phyloP scores from a whole-genome alignment of 805 yeast genomes.

The Danielia reshetovae region DNA sequence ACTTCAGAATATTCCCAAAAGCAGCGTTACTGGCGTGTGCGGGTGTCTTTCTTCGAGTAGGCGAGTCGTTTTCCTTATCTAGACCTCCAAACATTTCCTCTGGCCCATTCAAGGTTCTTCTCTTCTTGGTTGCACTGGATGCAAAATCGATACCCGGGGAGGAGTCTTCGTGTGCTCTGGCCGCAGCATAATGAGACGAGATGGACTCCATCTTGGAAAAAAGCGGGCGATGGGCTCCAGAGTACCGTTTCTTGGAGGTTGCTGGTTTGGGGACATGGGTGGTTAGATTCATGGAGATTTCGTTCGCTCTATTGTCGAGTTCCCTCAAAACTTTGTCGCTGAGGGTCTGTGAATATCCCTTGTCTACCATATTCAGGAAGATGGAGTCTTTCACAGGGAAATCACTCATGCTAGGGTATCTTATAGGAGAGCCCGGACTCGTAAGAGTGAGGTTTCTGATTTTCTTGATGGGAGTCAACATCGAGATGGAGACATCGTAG shows the following conservation, averaged over 20 bases:
- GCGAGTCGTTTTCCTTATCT: conserved; percentile 12
- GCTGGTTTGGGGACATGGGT: conserved; percentile 2
- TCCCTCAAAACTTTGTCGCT: conserved; percentile 15
- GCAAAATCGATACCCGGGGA: conserved; percentile 2
- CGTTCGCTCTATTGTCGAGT: conserved; percentile 17
- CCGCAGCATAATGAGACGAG: conserved; percentile 44
- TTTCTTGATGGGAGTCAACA: conserved; percentile 38
- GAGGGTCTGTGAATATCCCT: conserved; percentile 17
- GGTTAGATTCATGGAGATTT: conserved; percentile 9
- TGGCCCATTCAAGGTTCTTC: conserved; percentile 38
- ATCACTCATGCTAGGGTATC: conserved; percentile 15
- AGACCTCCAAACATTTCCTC: conserved; percentile 27
- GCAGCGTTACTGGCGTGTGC: too few relatives aligned
- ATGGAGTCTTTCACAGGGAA: conserved; percentile 8
- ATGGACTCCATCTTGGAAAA: conserved; percentile 47
- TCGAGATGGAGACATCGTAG: conserved; percentile 9
- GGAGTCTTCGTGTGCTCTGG: conserved; percentile 7
- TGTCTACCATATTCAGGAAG: conserved; percentile 13
- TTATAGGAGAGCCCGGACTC: conserved; percentile 24
- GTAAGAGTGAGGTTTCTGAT: conserved; percentile 29
- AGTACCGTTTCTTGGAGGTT: conserved; percentile 21
- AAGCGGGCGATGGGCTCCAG: conserved; percentile 30
- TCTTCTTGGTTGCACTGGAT: conserved; percentile 28
- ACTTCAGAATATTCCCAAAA: background rate
- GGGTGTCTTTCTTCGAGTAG: conserved; percentile 7